These are phyloP conservation scores for Aspergillus fumigatiaffinis DNA, from an alignment of 2,329 filamentous ascomycete genomes.

Conservation along the genomic window DNA sequence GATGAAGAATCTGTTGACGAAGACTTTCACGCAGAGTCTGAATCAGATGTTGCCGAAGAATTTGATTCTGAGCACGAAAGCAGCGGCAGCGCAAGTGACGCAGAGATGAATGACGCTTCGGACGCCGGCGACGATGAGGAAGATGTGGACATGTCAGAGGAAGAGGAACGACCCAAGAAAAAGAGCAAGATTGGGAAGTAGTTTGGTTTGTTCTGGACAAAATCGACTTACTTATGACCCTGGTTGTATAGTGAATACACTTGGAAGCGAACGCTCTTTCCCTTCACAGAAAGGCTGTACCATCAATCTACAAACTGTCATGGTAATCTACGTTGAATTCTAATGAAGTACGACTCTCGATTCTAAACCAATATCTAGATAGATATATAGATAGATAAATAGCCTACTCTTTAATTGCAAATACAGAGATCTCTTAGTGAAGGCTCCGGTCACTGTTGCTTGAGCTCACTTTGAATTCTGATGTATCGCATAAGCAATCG, in stretches of 20 bases:
- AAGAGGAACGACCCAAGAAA: constrained; percentile 60
- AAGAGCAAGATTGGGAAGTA: constrained; percentile 52
- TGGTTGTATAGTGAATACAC: constrained; percentile 13
- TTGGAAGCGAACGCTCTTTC: neutral
- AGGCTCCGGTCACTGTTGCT: neutral
- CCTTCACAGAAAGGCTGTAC: neutral
- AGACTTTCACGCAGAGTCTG: constrained; percentile 88
- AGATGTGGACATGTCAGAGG: constrained; percentile 30
- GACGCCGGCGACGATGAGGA: constrained; percentile 39
- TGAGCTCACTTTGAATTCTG: neutral
- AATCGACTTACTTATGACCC: constrained; percentile 2
- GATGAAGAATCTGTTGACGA: constrained; percentile 94
- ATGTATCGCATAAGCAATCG: neutral
- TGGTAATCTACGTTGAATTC: neutral
- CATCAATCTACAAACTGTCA: neutral
- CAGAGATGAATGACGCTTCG: constrained; percentile 52
- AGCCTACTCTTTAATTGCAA: neutral
- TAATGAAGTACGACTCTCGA: neutral
- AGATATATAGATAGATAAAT: no score
- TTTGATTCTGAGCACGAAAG: constrained; percentile 90
- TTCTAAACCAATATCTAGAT: neutral
- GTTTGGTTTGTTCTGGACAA: constrained; percentile 1
- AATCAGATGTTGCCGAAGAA: constrained; percentile 94
- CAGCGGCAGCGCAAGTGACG: constrained; percentile 65
- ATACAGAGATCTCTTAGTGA: neutral